Percentiles rank a stretch among this genome's conserved stretches.
These are phyloP conservation scores for Geranium rotundifolium DNA, from an alignment of 345 rosid species.

Conservation along the genomic window DNA sequence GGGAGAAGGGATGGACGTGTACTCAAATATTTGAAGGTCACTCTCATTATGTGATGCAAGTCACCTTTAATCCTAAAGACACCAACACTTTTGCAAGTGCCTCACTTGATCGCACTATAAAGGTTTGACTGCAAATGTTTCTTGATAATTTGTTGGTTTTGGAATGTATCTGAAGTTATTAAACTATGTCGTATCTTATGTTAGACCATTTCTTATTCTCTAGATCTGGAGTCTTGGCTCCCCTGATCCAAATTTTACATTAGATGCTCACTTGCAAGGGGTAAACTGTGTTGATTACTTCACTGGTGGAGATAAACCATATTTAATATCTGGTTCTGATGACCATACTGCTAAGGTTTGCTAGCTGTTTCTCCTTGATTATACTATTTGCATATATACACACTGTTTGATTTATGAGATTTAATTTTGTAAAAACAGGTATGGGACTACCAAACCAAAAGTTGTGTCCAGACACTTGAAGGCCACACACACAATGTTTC, in stretches of 20 bases:
- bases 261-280: slow-evolving; percentile 83
- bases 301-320: slow-evolving; percentile 58
- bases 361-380: not conserved
- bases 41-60: slow-evolving; percentile 99
- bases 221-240: slow-evolving; percentile 93
- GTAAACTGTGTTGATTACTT: slow-evolving; percentile 80
- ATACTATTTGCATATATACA: not conserved
- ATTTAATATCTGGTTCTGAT: slow-evolving; percentile 77
- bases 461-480: slow-evolving; percentile 68
- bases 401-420: slow-evolving; percentile 17
- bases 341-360: slow-evolving; percentile 87
- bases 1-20: slow-evolving; percentile 98
- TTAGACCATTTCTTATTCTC: not conserved
- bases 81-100: slow-evolving; percentile 95
- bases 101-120: slow-evolving; percentile 86
- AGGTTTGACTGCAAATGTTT: slow-evolving; percentile 32
- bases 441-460: slow-evolving; percentile 79
- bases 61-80: slow-evolving; percentile 82
- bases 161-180: slow-evolving; percentile 4
- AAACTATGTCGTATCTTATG: not conserved
- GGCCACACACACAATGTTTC: slow-evolving; percentile 87
- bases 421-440: slow-evolving; percentile 38
- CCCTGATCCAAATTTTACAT: slow-evolving; percentile 55
- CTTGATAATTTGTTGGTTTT: slow-evolving; percentile 2
- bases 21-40: slow-evolving; percentile 97